Conservation (phyloP, 164 flowering plant genomes). For the Malania oleifera region DNA sequence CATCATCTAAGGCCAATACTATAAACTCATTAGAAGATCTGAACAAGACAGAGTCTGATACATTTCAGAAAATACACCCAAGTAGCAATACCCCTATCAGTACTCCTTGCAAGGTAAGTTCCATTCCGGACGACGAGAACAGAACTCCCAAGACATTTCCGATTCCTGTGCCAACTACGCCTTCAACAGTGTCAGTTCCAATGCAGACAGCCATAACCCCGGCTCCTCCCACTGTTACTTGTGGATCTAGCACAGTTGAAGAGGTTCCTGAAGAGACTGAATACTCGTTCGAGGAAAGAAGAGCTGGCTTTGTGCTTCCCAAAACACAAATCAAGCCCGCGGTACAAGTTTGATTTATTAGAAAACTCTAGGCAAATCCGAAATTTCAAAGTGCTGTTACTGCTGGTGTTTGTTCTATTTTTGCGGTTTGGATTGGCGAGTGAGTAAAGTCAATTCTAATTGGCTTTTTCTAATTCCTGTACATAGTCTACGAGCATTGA, state of each 20-base stretch:
- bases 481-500: constrained; percentile 19
- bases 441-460: constrained; percentile 28
- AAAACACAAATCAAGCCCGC: constrained; percentile 19
- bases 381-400: not conserved
- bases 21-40: constrained; percentile 34
- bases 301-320: constrained; percentile 43
- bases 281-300: constrained; percentile 58
- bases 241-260: constrained; percentile 8
- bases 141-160: constrained; percentile 46
- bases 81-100: constrained; percentile 11
- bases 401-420: not conserved
- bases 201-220: constrained; percentile 78
- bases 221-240: constrained; percentile 20
- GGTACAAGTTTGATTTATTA: constrained; percentile 20
- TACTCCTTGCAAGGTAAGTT: constrained; percentile 37
- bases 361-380: not conserved
- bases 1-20: constrained; percentile 41
- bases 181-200: constrained; percentile 54
- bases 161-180: constrained; percentile 43
- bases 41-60: constrained; percentile 25
- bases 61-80: constrained; percentile 29
- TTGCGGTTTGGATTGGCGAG: not conserved
- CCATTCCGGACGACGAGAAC: constrained; percentile 29
- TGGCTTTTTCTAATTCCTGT: constrained; percentile 25
- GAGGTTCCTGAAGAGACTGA: constrained; percentile 33